phyloP scores from a whole-genome alignment of 225 moss, liverwort and hornwort species.

The Bryum argenteum region DNA sequence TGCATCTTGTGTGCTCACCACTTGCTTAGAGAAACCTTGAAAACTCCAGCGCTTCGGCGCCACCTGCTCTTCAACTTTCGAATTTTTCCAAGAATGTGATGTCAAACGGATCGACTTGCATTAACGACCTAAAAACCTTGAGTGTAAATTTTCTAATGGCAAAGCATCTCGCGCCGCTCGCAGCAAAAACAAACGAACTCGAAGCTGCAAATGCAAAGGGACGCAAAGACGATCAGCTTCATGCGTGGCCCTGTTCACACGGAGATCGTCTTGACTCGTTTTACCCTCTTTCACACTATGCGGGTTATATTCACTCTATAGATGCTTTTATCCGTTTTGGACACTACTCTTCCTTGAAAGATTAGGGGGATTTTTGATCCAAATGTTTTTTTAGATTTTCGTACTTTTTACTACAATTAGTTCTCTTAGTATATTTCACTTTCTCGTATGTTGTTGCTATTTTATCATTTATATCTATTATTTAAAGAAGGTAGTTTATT shows the following conservation, averaged over 20 bases:
- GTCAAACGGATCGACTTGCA: constrained; percentile 5
- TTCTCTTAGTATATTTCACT: too few species aligned
- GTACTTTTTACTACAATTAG: too few species aligned
- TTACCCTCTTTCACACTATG: background rate
- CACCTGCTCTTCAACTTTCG: background rate
- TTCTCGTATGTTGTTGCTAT: too few species aligned
- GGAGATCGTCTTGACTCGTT: background rate
- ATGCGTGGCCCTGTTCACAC: background rate
- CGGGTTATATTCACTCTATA: too few species aligned
- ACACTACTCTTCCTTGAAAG: too few species aligned
- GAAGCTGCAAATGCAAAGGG: background rate
- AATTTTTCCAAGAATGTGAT: background rate
- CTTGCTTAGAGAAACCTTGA: background rate
- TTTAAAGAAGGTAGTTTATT: too few species aligned
- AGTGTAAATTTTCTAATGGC: background rate
- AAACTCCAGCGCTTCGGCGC: constrained; percentile 17
- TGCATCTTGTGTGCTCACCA: constrained; percentile 1
- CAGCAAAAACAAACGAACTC: background rate
- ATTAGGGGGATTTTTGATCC: too few species aligned
- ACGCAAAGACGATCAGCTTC: background rate
- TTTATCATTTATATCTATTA: too few species aligned
- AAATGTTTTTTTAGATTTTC: too few species aligned
- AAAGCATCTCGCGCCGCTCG: background rate
- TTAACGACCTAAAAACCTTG: constrained; percentile 7
- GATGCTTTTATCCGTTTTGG: too few species aligned